Evolutionary conservation across 768 basidiomycete genomes (phyloP).

Genomic region (Mycena epipterygia): DNA sequence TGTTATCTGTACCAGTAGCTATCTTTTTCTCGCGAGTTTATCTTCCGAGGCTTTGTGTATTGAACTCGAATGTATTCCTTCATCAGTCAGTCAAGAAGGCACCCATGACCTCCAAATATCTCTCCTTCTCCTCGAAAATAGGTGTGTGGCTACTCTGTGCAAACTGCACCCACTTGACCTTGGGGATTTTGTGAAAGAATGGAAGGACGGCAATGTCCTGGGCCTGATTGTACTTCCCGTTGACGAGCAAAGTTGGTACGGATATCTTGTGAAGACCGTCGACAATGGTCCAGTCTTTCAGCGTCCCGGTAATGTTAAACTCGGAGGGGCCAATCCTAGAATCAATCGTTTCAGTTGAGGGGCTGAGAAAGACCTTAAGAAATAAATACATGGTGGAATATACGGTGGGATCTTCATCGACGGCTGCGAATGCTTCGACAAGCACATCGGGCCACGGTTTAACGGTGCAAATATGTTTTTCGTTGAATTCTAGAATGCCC

Average conservation of each 20-base stretch:
- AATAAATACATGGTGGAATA: neutral
- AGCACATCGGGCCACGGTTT: constrained; percentile 45
- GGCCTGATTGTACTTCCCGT: constrained; percentile 57
- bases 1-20: too few relatives aligned
- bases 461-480: constrained; percentile 42
- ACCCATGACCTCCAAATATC: constrained; percentile 52
- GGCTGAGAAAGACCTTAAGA: too few relatives aligned
- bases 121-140: constrained; percentile 57
- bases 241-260: constrained; percentile 56
- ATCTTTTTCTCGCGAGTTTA: too few relatives aligned
- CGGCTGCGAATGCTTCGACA: constrained; percentile 14
- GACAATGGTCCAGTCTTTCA: constrained; percentile 63
- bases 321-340: constrained; percentile 39
- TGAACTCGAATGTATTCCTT: too few relatives aligned
- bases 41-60: too few relatives aligned
- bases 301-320: constrained; percentile 53
- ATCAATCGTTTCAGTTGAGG: neutral
- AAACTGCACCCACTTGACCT: constrained; percentile 61
- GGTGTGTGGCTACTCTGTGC: constrained; percentile 60
- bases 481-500: constrained; percentile 43
- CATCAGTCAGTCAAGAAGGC: neutral
- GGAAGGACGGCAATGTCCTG: constrained; percentile 55
- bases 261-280: constrained; percentile 56
- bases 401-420: constrained; percentile 15
- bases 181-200: constrained; percentile 53